A percentile compares a stretch with the other conserved stretches of the same genome.
These are phyloP conservation scores for Conringia planisiliqua DNA, from an alignment of 345 rosid genomes.

Conservation along the genomic window DNA sequence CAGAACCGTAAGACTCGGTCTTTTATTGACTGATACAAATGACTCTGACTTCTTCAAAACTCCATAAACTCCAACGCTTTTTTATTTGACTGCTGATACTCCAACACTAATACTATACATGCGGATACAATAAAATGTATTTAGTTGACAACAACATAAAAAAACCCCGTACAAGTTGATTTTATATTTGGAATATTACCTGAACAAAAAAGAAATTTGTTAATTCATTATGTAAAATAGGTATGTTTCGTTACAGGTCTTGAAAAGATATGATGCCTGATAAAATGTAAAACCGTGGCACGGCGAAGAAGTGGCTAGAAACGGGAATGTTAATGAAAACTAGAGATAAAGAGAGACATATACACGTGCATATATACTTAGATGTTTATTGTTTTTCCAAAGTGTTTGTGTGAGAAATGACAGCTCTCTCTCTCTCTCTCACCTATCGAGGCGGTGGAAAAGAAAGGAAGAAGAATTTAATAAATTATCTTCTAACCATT, in stretches of 20 bases:
- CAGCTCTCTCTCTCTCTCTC: slow-evolving; percentile 5
- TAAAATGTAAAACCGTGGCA: neutral
- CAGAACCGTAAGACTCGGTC: no score
- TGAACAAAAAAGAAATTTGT: neutral
- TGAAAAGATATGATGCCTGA: neutral
- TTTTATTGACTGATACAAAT: no score
- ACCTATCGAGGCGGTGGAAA: slow-evolving; percentile 18
- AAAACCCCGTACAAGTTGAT: neutral
- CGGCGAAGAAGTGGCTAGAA: slow-evolving; percentile 16
- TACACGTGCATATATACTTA: slow-evolving; percentile 1
- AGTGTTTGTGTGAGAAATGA: slow-evolving; percentile 34
- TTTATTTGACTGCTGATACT: no score
- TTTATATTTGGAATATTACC: neutral
- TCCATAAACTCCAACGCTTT: no score
- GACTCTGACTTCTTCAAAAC: no score
- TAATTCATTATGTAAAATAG: neutral
- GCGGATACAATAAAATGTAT: no score
- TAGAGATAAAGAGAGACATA: neutral
- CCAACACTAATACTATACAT: no score
- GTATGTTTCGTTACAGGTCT: neutral
- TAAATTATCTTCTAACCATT: neutral
- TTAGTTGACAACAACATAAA: neutral
- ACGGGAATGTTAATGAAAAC: slow-evolving; percentile 29
- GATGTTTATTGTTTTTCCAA: slow-evolving; percentile 30
- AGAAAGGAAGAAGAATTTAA: neutral